Percentiles rank a stretch among this genome's conserved stretches.
Evolutionary conservation across 192 early-diverging fungal species (phyloP).

Genomic region (Chytriomyces confervae): DNA sequence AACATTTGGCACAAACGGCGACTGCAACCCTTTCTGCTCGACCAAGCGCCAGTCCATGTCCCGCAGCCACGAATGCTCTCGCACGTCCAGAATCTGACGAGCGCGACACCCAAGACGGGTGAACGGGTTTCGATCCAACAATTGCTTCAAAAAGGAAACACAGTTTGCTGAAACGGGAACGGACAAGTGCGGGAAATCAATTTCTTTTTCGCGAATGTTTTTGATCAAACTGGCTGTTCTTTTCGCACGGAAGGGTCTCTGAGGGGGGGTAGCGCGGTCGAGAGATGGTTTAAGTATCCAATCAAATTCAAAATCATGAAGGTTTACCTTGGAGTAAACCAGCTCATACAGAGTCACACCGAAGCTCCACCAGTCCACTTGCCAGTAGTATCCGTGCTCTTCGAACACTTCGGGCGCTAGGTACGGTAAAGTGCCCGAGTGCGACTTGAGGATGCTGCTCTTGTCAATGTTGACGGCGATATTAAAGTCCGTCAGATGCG

Average conservation of each 20-base stretch:
- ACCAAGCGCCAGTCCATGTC: conserved; percentile 59
- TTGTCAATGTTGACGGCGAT: conserved; percentile 81
- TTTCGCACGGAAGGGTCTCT: conserved; percentile 75
- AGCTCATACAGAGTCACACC: conserved; percentile 81
- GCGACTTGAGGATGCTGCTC: conserved; percentile 74
- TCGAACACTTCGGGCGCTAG: conserved; percentile 59
- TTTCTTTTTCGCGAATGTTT: conserved; percentile 59
- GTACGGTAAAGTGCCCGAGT: conserved; percentile 89
- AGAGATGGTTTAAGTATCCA: not conserved
- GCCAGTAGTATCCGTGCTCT: conserved; percentile 57
- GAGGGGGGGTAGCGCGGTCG: conserved; percentile 48
- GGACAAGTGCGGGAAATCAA: conserved; percentile 60
- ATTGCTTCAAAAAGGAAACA: conserved; percentile 40
- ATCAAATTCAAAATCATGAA: not conserved
- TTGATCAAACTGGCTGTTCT: conserved; percentile 63
- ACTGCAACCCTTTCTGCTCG: conserved; percentile 44
- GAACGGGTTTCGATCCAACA: conserved; percentile 73
- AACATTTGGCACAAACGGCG: conserved; percentile 60
- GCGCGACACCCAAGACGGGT: conserved; percentile 77
- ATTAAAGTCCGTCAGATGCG: conserved; percentile 94
- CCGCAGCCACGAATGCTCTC: conserved; percentile 55
- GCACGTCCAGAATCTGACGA: conserved; percentile 67
- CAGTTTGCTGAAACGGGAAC: conserved; percentile 22
- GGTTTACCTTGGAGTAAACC: conserved; percentile 72
- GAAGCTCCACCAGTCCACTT: conserved; percentile 81